phyloP scores from a whole-genome alignment of 495 filamentous ascomycete species.

The Aspergillus haitiensis region DNA sequence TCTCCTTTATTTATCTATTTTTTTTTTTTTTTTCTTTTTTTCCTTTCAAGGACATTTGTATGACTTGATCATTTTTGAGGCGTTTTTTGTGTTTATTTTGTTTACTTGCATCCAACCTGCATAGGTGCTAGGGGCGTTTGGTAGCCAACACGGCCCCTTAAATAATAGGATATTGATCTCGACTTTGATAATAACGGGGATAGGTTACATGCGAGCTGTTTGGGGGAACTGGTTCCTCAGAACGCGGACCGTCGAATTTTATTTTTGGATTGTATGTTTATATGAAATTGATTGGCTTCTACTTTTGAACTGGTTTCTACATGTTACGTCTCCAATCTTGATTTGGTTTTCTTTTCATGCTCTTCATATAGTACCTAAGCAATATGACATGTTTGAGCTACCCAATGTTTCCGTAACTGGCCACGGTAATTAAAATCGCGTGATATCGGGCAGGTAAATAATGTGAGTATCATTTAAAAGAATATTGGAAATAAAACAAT shows the following conservation, averaged over 20 bases:
- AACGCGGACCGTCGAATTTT: not conserved
- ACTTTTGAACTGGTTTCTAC: not conserved
- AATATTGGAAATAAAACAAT: too few relatives aligned
- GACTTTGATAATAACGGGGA: slow-evolving; percentile 15
- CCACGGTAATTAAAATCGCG: too few relatives aligned
- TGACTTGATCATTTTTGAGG: slow-evolving; percentile 10
- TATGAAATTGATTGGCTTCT: slow-evolving; percentile 1
- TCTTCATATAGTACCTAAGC: too few relatives aligned
- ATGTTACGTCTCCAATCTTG: too few relatives aligned
- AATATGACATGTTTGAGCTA: too few relatives aligned
- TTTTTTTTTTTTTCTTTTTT: slow-evolving; percentile 1
- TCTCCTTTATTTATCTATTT: slow-evolving; percentile 7
- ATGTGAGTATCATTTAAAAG: too few relatives aligned
- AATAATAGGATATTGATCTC: slow-evolving; percentile 9
- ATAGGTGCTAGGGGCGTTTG: slow-evolving; percentile 29
- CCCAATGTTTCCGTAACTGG: too few relatives aligned
- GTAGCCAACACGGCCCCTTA: slow-evolving; percentile 18
- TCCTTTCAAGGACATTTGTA: slow-evolving; percentile 9
- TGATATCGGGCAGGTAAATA: too few relatives aligned
- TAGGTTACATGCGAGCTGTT: slow-evolving; percentile 1
- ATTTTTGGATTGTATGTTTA: slow-evolving; percentile 12
- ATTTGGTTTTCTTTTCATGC: too few relatives aligned
- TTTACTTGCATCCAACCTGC: slow-evolving; percentile 30
- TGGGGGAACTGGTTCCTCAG: slow-evolving; percentile 15
- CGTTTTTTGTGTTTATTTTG: slow-evolving; percentile 8